Evolutionary conservation across 495 filamentous ascomycete genomes (phyloP), one percentile per base, ranked within the genome.

Genomic region (Corynascus novoguineensis): DNA sequence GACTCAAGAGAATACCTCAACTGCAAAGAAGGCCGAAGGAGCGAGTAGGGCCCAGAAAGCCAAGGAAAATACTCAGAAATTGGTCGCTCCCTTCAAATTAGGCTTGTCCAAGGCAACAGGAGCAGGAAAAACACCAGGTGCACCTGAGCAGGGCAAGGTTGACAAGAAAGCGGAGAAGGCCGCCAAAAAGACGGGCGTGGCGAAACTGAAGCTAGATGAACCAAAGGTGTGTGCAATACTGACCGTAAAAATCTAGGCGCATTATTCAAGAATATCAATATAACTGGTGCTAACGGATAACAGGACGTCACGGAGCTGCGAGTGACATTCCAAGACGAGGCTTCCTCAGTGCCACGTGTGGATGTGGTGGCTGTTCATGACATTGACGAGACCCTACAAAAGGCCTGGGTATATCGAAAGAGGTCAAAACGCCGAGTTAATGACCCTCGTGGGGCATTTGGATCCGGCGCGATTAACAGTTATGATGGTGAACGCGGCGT

Each of bases 331-430:
- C 38, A 40, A 2, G 29, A 28, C 1, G 56, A 59, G 32, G 25
- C 57, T 41, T 29, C 46, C 17, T 19, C 11, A 4, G 42, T n/a
- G 15, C 58, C 58, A 3, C 58, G 58, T 25, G 58, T 60, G 12
- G 58, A 60, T 11, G 32, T 60, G 28, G 38, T 60, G 1, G 58
- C 58, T 38, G 40, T 60, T 4, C 58, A 60, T 32, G 58, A 60
- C 46, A 40, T 60, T 25, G 58, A 55, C 53, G 58, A 60, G 28
- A 50, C 58, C 3, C 47, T 55, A 17, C 37, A 51, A 5, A 55
- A 46, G 28, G 58, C 58, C 7, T 60, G 51, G 51, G n/a, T 60
- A 4, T 60, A 60, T 28, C 52, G 58, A 3, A 60, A 55, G 41
- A 52, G 21, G 15, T 0, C 28, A 8, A 60, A 56, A 22, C 52